These are phyloP conservation scores for Drechslerella stenobrocha DNA, from an alignment of 2,329 filamentous ascomycete species.

Conservation along the genomic window DNA sequence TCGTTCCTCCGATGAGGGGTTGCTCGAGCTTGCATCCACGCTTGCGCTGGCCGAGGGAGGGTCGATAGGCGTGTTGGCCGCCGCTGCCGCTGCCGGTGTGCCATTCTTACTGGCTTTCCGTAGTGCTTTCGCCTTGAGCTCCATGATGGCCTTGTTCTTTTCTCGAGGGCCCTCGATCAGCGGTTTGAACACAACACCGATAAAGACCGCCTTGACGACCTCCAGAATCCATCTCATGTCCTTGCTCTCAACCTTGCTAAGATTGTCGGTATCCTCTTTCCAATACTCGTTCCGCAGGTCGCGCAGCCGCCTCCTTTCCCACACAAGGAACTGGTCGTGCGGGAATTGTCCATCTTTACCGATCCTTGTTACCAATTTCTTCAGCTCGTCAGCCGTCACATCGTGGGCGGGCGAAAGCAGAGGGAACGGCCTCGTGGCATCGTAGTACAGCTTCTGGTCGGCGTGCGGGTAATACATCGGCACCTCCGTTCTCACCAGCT, in stretches of 20 bases:
- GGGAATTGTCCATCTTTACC: slow-evolving; percentile 39
- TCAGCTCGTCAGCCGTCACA: slow-evolving; percentile 24
- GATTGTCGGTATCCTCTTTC: slow-evolving; percentile 47
- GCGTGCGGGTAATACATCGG: slow-evolving; percentile 43
- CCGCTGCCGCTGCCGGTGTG: slow-evolving; percentile 11
- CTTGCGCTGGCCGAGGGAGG: neutral
- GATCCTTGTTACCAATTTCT: slow-evolving; percentile 23
- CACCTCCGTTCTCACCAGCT: slow-evolving; percentile 30
- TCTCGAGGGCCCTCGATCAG: slow-evolving; percentile 42
- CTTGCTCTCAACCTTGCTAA: slow-evolving; percentile 45
- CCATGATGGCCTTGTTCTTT: slow-evolving; percentile 46
- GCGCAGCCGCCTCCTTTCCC: slow-evolving; percentile 36
- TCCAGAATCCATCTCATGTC: slow-evolving; percentile 48
- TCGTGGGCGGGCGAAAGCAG: slow-evolving; percentile 32
- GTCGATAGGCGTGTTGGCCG: slow-evolving; percentile 16
- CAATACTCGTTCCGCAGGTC: slow-evolving; percentile 46
- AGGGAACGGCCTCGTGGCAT: slow-evolving; percentile 30
- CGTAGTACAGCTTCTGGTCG: slow-evolving; percentile 32
- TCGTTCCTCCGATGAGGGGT: slow-evolving; percentile 15
- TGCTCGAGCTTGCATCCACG: neutral
- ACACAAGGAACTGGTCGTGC: slow-evolving; percentile 40
- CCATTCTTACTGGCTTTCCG: slow-evolving; percentile 41
- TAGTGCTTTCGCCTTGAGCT: slow-evolving; percentile 41
- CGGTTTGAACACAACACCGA: slow-evolving; percentile 39
- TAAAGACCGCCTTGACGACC: slow-evolving; percentile 42